phyloP scores from a whole-genome alignment of 139 green algal genomes.

The Diplosphaera chodatii region DNA sequence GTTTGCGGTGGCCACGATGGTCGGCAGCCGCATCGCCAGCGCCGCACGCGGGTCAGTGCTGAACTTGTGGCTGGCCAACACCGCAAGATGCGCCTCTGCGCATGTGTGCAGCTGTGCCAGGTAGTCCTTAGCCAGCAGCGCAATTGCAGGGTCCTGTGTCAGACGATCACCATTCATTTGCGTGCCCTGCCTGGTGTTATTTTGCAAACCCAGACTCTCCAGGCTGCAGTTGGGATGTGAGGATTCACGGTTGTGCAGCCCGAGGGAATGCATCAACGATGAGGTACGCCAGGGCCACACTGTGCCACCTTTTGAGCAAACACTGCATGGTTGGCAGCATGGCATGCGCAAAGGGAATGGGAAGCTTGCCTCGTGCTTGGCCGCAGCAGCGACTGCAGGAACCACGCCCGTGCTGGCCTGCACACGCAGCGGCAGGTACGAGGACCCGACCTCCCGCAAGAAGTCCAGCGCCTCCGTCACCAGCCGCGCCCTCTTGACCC shows the following conservation, averaged over 20 bases:
- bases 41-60: not conserved
- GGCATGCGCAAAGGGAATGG: not conserved
- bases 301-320: too few relatives aligned
- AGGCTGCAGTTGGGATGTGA: too few relatives aligned
- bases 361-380: not conserved
- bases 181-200: too few relatives aligned
- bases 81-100: not conserved
- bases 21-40: not conserved
- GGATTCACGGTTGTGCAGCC: too few relatives aligned
- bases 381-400: not conserved
- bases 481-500: not conserved
- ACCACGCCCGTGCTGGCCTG: constrained; percentile 16
- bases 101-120: not conserved
- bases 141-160: not conserved
- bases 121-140: not conserved
- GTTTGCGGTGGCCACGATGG: not conserved
- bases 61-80: not conserved
- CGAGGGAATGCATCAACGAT: too few relatives aligned
- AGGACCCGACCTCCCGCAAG: constrained; percentile 26
- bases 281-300: too few relatives aligned
- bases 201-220: too few relatives aligned
- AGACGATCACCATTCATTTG: too few relatives aligned
- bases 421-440: constrained; percentile 24
- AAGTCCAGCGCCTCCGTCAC: constrained; percentile 17
- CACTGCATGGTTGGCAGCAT: too few relatives aligned